A percentile compares a stretch with the other conserved stretches of the same genome.
phyloP scores from a whole-genome alignment of 352 stramenopile species.

The Globisporangium solare region DNA sequence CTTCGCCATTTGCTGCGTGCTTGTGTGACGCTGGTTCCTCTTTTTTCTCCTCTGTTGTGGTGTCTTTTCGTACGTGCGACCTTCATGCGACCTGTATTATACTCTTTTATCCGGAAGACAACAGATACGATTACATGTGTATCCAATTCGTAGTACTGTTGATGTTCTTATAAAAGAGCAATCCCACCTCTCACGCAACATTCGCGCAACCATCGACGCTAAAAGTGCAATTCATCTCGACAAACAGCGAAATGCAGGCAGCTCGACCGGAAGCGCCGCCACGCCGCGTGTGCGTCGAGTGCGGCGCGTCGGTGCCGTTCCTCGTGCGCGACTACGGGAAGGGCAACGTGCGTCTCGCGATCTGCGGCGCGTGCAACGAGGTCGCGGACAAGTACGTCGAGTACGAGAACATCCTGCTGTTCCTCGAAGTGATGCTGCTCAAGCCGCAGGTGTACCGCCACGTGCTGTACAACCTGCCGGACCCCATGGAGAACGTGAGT shows the following conservation, averaged over 20 bases:
- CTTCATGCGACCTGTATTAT: conserved; percentile 16
- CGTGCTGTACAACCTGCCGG: conserved; percentile 72
- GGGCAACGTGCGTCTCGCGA: conserved; percentile 75
- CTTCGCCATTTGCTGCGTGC: conserved; percentile 38
- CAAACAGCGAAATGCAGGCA: too few relatives aligned
- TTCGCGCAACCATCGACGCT: too few relatives aligned
- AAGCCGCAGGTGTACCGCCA: conserved; percentile 85
- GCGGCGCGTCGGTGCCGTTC: conserved; percentile 49
- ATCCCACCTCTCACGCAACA: too few relatives aligned
- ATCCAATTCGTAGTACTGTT: too few relatives aligned
- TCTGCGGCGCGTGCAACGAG: conserved; percentile 61
- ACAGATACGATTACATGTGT: neutral
- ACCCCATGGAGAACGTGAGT: conserved; percentile 32
- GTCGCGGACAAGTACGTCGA: conserved; percentile 88
- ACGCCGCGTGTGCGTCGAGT: conserved; percentile 73
- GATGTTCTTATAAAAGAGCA: too few relatives aligned
- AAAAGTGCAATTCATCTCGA: too few relatives aligned
- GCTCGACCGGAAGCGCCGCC: neutral
- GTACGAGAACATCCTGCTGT: conserved; percentile 81
- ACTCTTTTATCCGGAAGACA: conserved; percentile 1
- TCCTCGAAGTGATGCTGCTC: conserved; percentile 83
- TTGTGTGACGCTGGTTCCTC: neutral
- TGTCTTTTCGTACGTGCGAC: conserved; percentile 22
- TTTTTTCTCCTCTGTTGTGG: neutral
- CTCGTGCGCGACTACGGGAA: conserved; percentile 84